These are phyloP conservation scores for Diaporthe sp. DNA, from an alignment of 2,329 filamentous ascomycete genomes.

Conservation along the genomic window DNA sequence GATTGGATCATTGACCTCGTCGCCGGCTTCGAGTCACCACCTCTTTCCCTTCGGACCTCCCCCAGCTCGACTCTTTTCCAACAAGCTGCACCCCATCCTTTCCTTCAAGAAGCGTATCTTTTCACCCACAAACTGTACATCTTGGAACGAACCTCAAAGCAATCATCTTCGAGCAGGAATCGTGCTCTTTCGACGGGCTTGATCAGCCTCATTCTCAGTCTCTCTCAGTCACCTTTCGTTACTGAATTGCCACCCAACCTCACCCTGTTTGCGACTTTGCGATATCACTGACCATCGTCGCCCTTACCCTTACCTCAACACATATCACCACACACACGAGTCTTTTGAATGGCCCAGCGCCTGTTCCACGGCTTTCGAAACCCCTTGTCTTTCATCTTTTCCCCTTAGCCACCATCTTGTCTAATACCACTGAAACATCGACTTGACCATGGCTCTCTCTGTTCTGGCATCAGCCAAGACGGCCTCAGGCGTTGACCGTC, in stretches of 20 bases:
- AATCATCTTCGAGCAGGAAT: neutral
- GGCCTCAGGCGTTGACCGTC: constrained; percentile 31
- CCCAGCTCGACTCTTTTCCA: neutral
- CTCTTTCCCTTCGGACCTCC: neutral
- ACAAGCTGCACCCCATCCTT: neutral
- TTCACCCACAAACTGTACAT: neutral
- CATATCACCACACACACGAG: neutral
- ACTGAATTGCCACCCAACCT: constrained; percentile 30
- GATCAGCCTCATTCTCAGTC: neutral
- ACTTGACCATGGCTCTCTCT: constrained; percentile 27
- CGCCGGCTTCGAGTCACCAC: constrained; percentile 19
- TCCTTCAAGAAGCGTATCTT: constrained; percentile 3
- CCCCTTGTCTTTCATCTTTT: constrained; percentile 5
- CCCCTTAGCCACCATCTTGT: constrained; percentile 27
- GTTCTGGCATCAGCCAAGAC: constrained; percentile 32
- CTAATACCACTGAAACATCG: constrained; percentile 17
- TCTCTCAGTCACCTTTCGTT: constrained; percentile 31
- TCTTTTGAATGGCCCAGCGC: constrained; percentile 32
- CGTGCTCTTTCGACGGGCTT: constrained; percentile 8
- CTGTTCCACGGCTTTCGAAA: constrained; percentile 7
- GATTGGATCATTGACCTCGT: constrained; percentile 31
- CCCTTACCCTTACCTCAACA: neutral
- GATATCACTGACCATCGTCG: constrained; percentile 3
- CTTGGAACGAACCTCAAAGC: constrained; percentile 1
- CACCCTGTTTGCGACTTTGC: constrained; percentile 7